Percentiles rank a stretch among this genome's conserved stretches.
Conservation (phyloP, 2,329 filamentous ascomycete species). For the Exophiala calicioides region DNA sequence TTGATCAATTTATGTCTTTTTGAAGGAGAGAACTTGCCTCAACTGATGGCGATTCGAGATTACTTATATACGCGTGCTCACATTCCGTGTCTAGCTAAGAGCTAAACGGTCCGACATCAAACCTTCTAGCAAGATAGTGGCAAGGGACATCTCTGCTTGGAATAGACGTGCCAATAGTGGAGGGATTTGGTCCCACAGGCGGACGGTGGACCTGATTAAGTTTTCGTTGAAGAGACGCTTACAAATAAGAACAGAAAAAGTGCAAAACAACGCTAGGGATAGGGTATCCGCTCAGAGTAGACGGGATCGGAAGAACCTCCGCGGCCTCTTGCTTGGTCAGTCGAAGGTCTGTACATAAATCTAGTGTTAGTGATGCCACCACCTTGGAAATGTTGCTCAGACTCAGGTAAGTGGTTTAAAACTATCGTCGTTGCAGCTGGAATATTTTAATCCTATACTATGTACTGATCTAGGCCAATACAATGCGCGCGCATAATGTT, state of each 20-base stretch:
- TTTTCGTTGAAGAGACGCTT: constrained; percentile 1
- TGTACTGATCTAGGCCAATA: not conserved
- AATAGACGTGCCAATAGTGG: not conserved
- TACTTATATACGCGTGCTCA: not conserved
- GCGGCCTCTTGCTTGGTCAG: not conserved
- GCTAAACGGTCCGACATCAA: not conserved
- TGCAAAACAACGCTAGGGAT: not conserved
- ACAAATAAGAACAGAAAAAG: not conserved
- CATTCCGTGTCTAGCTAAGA: not conserved
- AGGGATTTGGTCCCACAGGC: not conserved
- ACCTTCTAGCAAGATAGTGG: not conserved
- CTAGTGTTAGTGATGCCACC: not conserved
- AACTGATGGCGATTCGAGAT: not conserved
- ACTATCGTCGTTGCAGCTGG: not conserved
- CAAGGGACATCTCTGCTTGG: not conserved
- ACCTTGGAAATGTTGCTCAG: not conserved
- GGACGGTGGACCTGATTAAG: not conserved
- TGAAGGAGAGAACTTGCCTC: not conserved
- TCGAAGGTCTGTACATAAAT: not conserved
- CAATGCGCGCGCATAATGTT: not conserved
- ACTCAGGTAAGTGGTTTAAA: not conserved
- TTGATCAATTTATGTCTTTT: not conserved
- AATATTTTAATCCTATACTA: too few relatives aligned
- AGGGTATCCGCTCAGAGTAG: not conserved
- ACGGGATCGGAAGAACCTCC: not conserved